phyloP scores from a whole-genome alignment of 805 yeast genomes.

The Metschnikowia peoriensis region DNA sequence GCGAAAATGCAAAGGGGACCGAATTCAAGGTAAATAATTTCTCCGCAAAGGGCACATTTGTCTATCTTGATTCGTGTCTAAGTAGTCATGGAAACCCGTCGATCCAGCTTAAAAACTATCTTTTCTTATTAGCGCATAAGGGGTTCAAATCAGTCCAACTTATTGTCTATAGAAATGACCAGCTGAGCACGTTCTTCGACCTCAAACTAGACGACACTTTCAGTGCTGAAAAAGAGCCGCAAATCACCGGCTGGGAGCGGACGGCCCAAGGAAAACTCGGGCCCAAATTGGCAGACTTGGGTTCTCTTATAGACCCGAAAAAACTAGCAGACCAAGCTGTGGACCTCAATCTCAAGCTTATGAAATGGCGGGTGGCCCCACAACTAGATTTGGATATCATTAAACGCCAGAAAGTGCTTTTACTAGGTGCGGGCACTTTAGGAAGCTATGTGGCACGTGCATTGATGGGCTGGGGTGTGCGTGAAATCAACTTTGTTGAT shows the following conservation, averaged over 20 bases:
- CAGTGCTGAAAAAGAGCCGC: conserved; percentile 27
- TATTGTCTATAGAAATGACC: conserved; percentile 24
- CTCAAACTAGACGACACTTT: conserved; percentile 17
- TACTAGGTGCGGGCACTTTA: conserved; percentile 95
- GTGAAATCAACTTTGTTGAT: conserved; percentile 83
- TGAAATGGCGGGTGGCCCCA: conserved; percentile 97
- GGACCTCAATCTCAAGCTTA: conserved; percentile 82
- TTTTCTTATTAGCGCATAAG: conserved; percentile 42
- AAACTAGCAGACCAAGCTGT: conserved; percentile 89
- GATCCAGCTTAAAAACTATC: conserved; percentile 56
- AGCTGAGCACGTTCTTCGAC: conserved; percentile 17
- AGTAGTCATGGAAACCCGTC: conserved; percentile 38
- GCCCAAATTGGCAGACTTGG: conserved; percentile 82
- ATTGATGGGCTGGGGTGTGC: conserved; percentile 91
- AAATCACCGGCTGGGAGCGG: conserved; percentile 87
- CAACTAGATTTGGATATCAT: conserved; percentile 67
- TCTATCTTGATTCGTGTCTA: conserved; percentile 34
- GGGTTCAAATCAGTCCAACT: conserved; percentile 23
- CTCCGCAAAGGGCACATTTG: conserved; percentile 19
- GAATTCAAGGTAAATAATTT: background rate
- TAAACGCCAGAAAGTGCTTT: conserved; percentile 57
- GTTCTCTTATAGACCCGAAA: conserved; percentile 74
- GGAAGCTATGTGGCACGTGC: conserved; percentile 90
- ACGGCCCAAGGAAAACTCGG: conserved; percentile 68
- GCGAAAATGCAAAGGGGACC: background rate